A percentile compares a stretch with the other conserved stretches of the same genome.
phyloP scores from a whole-genome alignment of 106 monocot species.

The Posidonia australis region DNA sequence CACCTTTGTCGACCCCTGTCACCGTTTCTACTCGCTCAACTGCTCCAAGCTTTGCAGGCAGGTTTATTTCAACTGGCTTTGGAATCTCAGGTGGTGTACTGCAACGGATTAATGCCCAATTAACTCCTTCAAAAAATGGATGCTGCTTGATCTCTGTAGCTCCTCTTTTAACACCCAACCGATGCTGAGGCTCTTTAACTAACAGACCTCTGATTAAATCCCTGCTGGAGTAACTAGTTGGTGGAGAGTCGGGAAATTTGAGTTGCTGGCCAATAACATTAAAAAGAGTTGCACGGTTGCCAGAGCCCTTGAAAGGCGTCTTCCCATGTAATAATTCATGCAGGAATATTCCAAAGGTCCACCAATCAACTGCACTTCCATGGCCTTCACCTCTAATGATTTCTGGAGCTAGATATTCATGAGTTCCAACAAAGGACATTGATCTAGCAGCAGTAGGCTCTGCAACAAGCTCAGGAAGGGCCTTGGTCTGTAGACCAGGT shows the following conservation, averaged over 20 bases:
- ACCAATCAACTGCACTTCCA: conserved; percentile 34
- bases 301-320: conserved; percentile 31
- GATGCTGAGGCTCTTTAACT: conserved; percentile 34
- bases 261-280: conserved; percentile 31
- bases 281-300: conserved; percentile 29
- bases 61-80: conserved; percentile 3
- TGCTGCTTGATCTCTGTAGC: conserved; percentile 35
- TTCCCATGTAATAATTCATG: conserved; percentile 26
- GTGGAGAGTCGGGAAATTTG: conserved; percentile 20
- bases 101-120: conserved; percentile 31
- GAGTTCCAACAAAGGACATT: conserved; percentile 32
- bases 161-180: conserved; percentile 27
- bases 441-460: conserved; percentile 27
- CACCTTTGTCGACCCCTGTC: background rate
- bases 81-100: conserved; percentile 22
- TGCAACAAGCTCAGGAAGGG: conserved; percentile 28
- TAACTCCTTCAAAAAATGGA: conserved; percentile 32
- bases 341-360: conserved; percentile 33
- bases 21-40: background rate
- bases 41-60: background rate
- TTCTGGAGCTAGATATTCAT: conserved; percentile 31
- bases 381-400: conserved; percentile 35
- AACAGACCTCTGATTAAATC: conserved; percentile 24
- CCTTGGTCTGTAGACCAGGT: background rate
- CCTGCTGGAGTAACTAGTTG: conserved; percentile 23